A percentile compares a stretch with the other conserved stretches of the same genome.
These are phyloP conservation scores for Carex kokanica DNA, from an alignment of 176 grass and related monocot species.

Conservation along the genomic window DNA sequence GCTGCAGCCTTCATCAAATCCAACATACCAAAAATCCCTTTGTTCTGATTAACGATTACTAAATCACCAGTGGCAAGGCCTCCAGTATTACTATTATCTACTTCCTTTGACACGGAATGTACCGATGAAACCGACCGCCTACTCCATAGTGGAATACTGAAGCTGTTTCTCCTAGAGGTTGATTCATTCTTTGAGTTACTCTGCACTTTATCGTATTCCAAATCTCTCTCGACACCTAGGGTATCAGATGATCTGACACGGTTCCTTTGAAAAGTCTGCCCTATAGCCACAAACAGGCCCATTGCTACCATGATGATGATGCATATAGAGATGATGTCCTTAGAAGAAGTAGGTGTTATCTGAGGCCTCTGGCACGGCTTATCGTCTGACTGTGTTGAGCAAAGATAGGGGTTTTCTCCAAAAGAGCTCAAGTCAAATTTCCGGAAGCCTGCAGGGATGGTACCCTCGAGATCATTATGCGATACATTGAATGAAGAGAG, in stretches of 20 bases:
- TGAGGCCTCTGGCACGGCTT: slow-evolving; percentile 35
- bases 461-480: slow-evolving; percentile 61
- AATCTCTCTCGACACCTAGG: slow-evolving; percentile 24
- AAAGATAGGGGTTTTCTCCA: slow-evolving; percentile 52
- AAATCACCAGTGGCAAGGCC: slow-evolving; percentile 30
- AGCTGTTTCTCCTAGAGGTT: slow-evolving; percentile 32
- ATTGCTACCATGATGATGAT: neutral
- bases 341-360: neutral
- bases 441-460: slow-evolving; percentile 50
- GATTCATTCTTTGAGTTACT: neutral
- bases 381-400: slow-evolving; percentile 20
- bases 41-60: slow-evolving; percentile 65
- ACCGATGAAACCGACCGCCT: slow-evolving; percentile 28
- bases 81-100: neutral
- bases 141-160: slow-evolving; percentile 35
- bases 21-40: slow-evolving; percentile 60
- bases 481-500: slow-evolving; percentile 60
- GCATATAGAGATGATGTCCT: slow-evolving; percentile 2
- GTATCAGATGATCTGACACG: slow-evolving; percentile 11
- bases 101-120: slow-evolving; percentile 39
- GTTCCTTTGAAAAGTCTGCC: slow-evolving; percentile 1
- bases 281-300: slow-evolving; percentile 1
- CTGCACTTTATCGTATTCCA: slow-evolving; percentile 5
- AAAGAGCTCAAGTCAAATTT: slow-evolving; percentile 58
- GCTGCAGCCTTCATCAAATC: slow-evolving; percentile 94